Base-by-base conservation (phyloP, 1,284 basidiomycete species). In the Rhizoctonia solani region DNA sequence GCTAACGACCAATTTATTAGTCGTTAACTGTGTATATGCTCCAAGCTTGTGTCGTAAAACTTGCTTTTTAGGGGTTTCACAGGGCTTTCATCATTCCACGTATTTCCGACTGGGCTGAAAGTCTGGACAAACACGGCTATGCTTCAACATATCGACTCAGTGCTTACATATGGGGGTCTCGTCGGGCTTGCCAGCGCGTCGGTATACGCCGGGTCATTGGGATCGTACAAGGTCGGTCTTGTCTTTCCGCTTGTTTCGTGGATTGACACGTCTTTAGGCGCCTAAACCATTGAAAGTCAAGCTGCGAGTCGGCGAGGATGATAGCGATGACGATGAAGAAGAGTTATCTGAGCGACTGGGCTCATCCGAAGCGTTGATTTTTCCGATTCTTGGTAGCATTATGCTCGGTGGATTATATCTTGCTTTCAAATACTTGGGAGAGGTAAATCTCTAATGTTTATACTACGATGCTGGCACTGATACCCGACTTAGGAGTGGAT, bases 341-440 rank as follows among this genome's bases (percentile, higher is more conserved):
- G 77, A 85, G 23, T 84, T 85, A 21, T 72, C 79, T 1, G 85
- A 88, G 63, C 80, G 83, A 29, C 74, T 93, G 75, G 85, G 88
- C 0, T 81, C 86, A 3, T 78, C 77, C 23, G 90, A 92, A 69
- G 90, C 89, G 6, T 89, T 86, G 82, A 74, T 88, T 52, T 92
- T 94, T 72, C 92, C 92, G 11, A 78, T 93, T 58, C 85, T 89
- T 68, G 89, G 87, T 5, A 90, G 88, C 0, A 78, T 78, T 2
- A 81, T 83, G 21, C 79, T 94, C 29, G 79, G 89, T 69, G 83
- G 85, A 4, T 76, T 93, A 58, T 94, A 90, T 74, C 73, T 85
- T 54, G 77, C 88, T 39, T 83, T 94, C 71, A 88, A 87, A 74
- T 95, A 89, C 75, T 77, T 92, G 47, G 91, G 92, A 44, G 58